Evolutionary conservation across 2,329 filamentous ascomycete genomes (phyloP), one percentile per base, ranked within the genome.

Genomic region (Zymoseptoria brevis): DNA sequence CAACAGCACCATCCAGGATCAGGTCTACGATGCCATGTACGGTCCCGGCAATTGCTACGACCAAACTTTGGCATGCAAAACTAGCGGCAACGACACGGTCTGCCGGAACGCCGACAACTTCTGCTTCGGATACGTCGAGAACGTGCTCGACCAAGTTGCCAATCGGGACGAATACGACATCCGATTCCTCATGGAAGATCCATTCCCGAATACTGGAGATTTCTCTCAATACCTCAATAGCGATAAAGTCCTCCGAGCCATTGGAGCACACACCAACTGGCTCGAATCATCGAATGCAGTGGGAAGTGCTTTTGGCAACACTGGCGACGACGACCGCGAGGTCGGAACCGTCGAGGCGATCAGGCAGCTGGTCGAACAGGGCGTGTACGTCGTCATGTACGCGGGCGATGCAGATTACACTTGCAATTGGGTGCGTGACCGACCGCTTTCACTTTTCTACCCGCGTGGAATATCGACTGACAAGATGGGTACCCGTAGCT

Each of bases 211-310:
- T 62, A 66, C 67, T 0, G 62, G 54, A 57, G 83, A 80, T 70
- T 86, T 80, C 64, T 69, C 73, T 11, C 73, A 78, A n/a, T 87
- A 85, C 67, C 76, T 87, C 30, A 86, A 87, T 70, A 76, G 75
- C 1, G 73, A 78, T 0, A 68, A 74, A 9, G 77, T 85, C 1
- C 82, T 82, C 63, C 67, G 73, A n/a, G 83, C 83, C 0, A 80
- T 87, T 57, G 84, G 84, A 8, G 83, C 81, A 0, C 82, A 73
- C 64, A 77, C 79, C 57, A 87, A 86, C 69, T 87, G 80, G 73
- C 80, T 80, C 2, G 68, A 70, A 2, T 57, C 22, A 24, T 24
- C 22, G 22, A 4, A 24, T 3, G 22, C 4, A 24, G 22, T 24
- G 22, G 4, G 4, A 3, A 4, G 22, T 24, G 77, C 78, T 0